These are phyloP conservation scores for Pyrus bretschneideri DNA, from an alignment of 306 rosid genomes.

Conservation along the genomic window DNA sequence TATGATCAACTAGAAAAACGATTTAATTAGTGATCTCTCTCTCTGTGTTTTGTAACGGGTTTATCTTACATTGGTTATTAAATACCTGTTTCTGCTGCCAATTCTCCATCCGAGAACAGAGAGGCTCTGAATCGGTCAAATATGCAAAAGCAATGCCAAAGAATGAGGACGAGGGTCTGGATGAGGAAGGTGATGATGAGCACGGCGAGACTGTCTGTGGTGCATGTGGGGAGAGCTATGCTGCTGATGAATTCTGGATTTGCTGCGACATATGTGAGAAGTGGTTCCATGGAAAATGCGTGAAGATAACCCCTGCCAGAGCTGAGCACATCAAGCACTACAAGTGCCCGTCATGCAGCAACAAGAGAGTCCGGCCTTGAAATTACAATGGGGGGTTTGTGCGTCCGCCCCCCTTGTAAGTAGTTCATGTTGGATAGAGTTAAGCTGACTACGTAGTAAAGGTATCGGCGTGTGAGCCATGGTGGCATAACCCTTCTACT, in stretches of 20 bases:
- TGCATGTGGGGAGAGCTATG: slow-evolving; percentile 45
- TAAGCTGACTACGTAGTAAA: slow-evolving; percentile 43
- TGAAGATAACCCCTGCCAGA: slow-evolving; percentile 57
- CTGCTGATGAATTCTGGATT: slow-evolving; percentile 59
- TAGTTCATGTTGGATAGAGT: slow-evolving; percentile 29
- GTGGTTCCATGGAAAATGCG: slow-evolving; percentile 67
- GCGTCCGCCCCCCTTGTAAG: slow-evolving; percentile 18
- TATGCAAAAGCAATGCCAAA: slow-evolving; percentile 27
- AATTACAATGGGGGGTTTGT: slow-evolving; percentile 18
- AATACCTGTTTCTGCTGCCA: not conserved
- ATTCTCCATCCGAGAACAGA: slow-evolving; percentile 22
- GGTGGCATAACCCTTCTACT: slow-evolving; percentile 24
- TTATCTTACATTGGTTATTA: not conserved
- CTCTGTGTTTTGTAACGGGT: not conserved
- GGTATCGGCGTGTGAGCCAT: slow-evolving; percentile 17
- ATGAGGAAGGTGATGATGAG: slow-evolving; percentile 42
- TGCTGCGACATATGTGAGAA: slow-evolving; percentile 54
- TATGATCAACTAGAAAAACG: not conserved
- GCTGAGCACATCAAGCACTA: slow-evolving; percentile 65
- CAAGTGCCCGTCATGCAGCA: slow-evolving; percentile 67
- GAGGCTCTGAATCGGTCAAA: slow-evolving; percentile 37
- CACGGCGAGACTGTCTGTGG: slow-evolving; percentile 54
- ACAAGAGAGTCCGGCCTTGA: slow-evolving; percentile 54
- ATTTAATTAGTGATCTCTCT: not conserved
- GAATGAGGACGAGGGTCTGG: slow-evolving; percentile 45